These are phyloP conservation scores for Pseudofabraea citricarpa DNA, from an alignment of 2,329 filamentous ascomycete species.

Conservation along the genomic window DNA sequence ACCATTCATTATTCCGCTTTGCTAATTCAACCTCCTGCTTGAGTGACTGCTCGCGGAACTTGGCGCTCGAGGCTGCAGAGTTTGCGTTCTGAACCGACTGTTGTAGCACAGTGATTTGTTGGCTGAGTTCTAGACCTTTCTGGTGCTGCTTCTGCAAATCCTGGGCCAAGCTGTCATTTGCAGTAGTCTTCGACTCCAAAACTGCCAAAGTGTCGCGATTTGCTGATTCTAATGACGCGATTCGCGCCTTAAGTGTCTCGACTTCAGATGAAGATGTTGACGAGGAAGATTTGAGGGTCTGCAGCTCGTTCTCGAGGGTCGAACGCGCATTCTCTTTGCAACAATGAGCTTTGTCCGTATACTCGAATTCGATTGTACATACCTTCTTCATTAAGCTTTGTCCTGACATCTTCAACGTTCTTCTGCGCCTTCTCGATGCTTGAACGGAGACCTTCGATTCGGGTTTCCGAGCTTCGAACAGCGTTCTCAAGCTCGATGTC, in stretches of 20 bases:
- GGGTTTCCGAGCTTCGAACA: constrained; percentile 76
- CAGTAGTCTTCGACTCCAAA: constrained; percentile 82
- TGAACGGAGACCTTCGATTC: constrained; percentile 74
- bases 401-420: constrained; percentile 75
- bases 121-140: constrained; percentile 77
- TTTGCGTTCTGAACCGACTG: constrained; percentile 80
- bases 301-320: constrained; percentile 75
- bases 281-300: constrained; percentile 69
- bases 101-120: constrained; percentile 76
- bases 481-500: constrained; percentile 93
- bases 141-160: constrained; percentile 87
- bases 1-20: constrained; percentile 89
- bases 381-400: constrained; percentile 82
- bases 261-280: constrained; percentile 71
- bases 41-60: constrained; percentile 84
- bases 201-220: constrained; percentile 87
- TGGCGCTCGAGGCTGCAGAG: constrained; percentile 72
- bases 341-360: too few relatives aligned
- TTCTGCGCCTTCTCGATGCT: constrained; percentile 79
- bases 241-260: constrained; percentile 73
- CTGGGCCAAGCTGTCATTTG: constrained; percentile 79
- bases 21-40: constrained; percentile 87
- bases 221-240: constrained; percentile 81
- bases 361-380: too few relatives aligned
- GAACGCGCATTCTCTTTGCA: constrained; percentile 70